These are phyloP conservation scores for Rickenella mellea DNA, from an alignment of 768 basidiomycete genomes.

Conservation along the genomic window DNA sequence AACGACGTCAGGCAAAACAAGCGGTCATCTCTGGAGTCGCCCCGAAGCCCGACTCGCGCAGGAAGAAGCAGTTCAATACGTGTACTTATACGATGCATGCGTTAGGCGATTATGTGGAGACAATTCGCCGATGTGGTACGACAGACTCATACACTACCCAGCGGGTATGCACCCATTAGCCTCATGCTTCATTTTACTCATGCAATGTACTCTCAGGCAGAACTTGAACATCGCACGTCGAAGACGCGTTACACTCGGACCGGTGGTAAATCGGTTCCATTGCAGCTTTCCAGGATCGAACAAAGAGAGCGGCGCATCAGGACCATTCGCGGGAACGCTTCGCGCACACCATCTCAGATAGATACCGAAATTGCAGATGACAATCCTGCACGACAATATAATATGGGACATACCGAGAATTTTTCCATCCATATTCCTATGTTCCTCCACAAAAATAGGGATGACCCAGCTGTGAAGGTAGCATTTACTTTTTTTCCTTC, in stretches of 20 bases:
- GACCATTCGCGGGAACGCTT: no score
- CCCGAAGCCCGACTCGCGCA: slow-evolving; percentile 9
- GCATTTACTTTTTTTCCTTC: neutral
- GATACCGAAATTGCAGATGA: neutral
- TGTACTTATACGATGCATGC: slow-evolving; percentile 2
- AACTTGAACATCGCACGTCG: slow-evolving; percentile 1
- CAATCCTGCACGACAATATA: neutral
- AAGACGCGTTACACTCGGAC: neutral
- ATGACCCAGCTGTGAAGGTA: slow-evolving; percentile 3
- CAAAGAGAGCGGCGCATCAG: no score
- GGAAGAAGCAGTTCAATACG: slow-evolving; percentile 13
- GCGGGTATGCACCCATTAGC: slow-evolving; percentile 15
- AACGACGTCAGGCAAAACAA: slow-evolving; percentile 2
- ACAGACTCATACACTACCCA: slow-evolving; percentile 29
- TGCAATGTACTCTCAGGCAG: slow-evolving; percentile 1
- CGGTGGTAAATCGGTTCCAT: neutral
- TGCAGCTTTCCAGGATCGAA: no score
- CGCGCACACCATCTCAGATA: no score
- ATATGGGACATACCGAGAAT: neutral
- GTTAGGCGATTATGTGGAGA: slow-evolving; percentile 11
- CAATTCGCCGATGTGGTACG: slow-evolving; percentile 20
- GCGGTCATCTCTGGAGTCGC: slow-evolving; percentile 12
- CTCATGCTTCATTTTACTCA: slow-evolving; percentile 1
- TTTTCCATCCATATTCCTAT: neutral
- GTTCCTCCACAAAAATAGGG: neutral